A percentile compares a stretch with the other conserved stretches of the same genome.
Evolutionary conservation across 306 rosid genomes (phyloP).

Genomic region (Dalbergia oliveri): DNA sequence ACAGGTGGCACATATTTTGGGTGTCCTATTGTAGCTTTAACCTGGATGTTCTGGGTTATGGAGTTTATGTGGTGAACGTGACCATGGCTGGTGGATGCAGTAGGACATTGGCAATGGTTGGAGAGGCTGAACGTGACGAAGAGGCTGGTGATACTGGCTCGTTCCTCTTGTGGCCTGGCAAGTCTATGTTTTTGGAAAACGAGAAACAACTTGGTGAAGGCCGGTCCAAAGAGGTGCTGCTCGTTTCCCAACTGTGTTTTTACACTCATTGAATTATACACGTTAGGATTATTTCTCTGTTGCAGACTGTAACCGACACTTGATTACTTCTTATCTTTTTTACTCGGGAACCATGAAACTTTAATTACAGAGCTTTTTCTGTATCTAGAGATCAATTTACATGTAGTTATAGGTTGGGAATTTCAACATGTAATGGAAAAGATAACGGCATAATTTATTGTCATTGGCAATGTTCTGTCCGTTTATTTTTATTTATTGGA

Average conservation of each 20-base stretch:
- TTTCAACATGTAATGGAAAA: slow-evolving; percentile 23
- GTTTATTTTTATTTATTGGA: not conserved
- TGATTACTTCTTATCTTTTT: slow-evolving; percentile 32
- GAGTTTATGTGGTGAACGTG: slow-evolving; percentile 36
- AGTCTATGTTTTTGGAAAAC: slow-evolving; percentile 35
- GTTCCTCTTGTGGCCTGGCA: slow-evolving; percentile 32
- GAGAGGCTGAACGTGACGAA: slow-evolving; percentile 33
- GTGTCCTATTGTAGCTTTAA: slow-evolving; percentile 50
- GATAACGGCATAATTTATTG: slow-evolving; percentile 23
- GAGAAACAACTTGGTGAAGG: slow-evolving; percentile 36
- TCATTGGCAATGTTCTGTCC: not conserved
- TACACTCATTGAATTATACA: slow-evolving; percentile 15
- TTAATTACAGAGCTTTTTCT: slow-evolving; percentile 44
- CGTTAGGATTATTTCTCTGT: slow-evolving; percentile 34
- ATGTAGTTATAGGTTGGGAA: slow-evolving; percentile 7
- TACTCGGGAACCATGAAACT: slow-evolving; percentile 45
- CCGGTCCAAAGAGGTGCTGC: slow-evolving; percentile 40
- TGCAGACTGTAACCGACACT: slow-evolving; percentile 46
- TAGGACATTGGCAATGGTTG: slow-evolving; percentile 42
- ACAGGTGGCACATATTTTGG: slow-evolving; percentile 63
- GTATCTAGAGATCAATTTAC: slow-evolving; percentile 29
- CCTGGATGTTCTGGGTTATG: slow-evolving; percentile 51
- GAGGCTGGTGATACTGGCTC: slow-evolving; percentile 31
- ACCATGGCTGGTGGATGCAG: slow-evolving; percentile 44
- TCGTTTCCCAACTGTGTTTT: slow-evolving; percentile 27